A percentile compares a stretch with the other conserved stretches of the same genome.
Evolutionary conservation across 805 yeast genomes (phyloP).

Genomic region (Wickerhamiella qilinensis): DNA sequence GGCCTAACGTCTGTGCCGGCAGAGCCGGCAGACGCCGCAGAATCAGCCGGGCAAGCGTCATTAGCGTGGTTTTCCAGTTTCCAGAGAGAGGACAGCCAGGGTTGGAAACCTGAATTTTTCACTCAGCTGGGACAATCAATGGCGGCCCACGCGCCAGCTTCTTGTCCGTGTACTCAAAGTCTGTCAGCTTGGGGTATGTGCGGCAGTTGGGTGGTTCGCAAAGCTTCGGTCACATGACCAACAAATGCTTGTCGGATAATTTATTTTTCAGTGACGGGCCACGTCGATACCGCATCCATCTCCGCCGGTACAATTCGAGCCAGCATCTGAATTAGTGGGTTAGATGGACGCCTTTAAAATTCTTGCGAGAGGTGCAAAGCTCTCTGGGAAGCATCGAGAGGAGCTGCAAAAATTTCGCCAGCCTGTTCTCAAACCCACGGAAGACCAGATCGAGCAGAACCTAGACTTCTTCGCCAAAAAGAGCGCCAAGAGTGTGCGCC

Average conservation of each 20-base stretch:
- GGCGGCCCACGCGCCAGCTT: conserved; percentile 35
- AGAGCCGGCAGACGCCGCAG: background rate
- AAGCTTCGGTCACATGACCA: no score
- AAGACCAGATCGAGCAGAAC: conserved; percentile 45
- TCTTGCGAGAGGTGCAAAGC: conserved; percentile 68
- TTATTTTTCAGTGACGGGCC: no score
- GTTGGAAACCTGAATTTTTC: background rate
- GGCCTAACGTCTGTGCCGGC: background rate
- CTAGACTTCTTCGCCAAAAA: conserved; percentile 61
- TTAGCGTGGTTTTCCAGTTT: no score
- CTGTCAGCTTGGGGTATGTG: no score
- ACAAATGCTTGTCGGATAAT: no score
- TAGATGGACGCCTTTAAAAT: conserved; percentile 69
- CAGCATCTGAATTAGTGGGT: no score
- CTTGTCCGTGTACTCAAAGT: conserved; percentile 21
- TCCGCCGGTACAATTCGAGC: no score
- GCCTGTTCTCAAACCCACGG: conserved; percentile 9
- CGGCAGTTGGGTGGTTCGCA: no score
- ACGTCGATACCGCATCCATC: no score
- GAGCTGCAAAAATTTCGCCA: conserved; percentile 16
- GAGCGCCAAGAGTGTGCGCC: background rate
- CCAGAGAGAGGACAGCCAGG: no score
- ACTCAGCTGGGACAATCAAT: background rate
- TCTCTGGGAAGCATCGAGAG: conserved; percentile 35
- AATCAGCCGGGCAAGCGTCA: background rate